These are phyloP conservation scores for Lupinus albus DNA, from an alignment of 306 rosid species.

Conservation along the genomic window DNA sequence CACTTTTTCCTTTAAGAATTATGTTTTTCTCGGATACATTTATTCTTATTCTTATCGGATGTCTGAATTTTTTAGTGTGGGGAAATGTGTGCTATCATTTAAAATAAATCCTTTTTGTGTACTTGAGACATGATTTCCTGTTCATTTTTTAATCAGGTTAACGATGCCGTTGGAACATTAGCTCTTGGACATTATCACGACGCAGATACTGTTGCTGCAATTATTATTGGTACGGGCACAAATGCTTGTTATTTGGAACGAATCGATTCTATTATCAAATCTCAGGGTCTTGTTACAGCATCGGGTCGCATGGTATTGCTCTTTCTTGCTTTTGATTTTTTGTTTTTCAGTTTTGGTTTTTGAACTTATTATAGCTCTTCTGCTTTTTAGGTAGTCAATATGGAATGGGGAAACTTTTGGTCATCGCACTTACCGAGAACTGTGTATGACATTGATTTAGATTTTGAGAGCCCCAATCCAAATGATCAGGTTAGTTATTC, in stretches of 20 bases:
- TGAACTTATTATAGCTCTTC: neutral
- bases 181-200: constrained; percentile 90
- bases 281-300: constrained; percentile 78
- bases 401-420: constrained; percentile 99
- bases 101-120: constrained; percentile 14
- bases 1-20: neutral
- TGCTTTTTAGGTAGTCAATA: constrained; percentile 70
- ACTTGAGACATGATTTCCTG: constrained; percentile 13
- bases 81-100: neutral
- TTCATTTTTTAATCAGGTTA: constrained; percentile 59
- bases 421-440: constrained; percentile 94
- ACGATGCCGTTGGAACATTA: constrained; percentile 90
- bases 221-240: constrained; percentile 88
- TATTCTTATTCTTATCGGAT: no score
- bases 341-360: neutral
- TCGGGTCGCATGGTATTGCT: constrained; percentile 77
- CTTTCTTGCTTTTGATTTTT: constrained; percentile 1
- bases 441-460: constrained; percentile 71
- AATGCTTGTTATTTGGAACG: constrained; percentile 94
- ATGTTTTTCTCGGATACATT: no score
- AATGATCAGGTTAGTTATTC: constrained; percentile 71
- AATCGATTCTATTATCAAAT: constrained; percentile 83
- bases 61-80: neutral
- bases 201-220: constrained; percentile 85
- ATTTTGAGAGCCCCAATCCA: constrained; percentile 91